These are phyloP conservation scores for Candida loeiensis DNA, from an alignment of 805 yeast species.

Conservation along the genomic window DNA sequence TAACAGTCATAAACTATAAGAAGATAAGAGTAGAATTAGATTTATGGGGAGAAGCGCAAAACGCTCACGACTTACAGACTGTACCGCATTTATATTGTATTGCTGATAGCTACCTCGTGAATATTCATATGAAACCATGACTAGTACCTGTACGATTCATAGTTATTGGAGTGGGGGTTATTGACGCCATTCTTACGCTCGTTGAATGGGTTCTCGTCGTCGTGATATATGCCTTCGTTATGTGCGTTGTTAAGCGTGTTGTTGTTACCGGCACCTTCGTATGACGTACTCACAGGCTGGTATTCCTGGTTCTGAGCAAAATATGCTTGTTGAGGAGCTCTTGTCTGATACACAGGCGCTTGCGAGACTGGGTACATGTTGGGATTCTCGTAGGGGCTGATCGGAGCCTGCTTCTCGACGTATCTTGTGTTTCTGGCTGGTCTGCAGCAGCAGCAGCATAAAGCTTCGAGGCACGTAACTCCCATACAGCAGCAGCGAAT, in stretches of 20 bases:
- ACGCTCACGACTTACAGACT: no score
- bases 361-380: conserved; percentile 32
- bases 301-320: conserved; percentile 13
- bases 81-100: no score
- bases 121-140: not conserved
- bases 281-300: conserved; percentile 12
- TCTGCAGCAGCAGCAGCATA: conserved; percentile 48
- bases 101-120: no score
- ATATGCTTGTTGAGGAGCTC: conserved; percentile 15
- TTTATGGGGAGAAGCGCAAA: no score
- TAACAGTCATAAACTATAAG: no score
- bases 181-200: not conserved
- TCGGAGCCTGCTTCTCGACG: conserved; percentile 17
- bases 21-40: no score
- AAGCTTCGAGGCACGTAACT: conserved; percentile 39
- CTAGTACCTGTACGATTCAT: conserved; percentile 5
- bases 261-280: conserved; percentile 8
- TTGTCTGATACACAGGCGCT: conserved; percentile 13
- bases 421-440: conserved; percentile 16
- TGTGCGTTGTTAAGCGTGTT: not conserved
- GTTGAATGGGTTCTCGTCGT: conserved; percentile 13
- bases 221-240: not conserved
- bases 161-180: conserved; percentile 1
- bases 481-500: conserved; percentile 59
- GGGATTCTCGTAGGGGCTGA: conserved; percentile 26